Evolutionary conservation across 768 basidiomycete genomes (phyloP).

Genomic region (Leucocoprinus birnbaumii): DNA sequence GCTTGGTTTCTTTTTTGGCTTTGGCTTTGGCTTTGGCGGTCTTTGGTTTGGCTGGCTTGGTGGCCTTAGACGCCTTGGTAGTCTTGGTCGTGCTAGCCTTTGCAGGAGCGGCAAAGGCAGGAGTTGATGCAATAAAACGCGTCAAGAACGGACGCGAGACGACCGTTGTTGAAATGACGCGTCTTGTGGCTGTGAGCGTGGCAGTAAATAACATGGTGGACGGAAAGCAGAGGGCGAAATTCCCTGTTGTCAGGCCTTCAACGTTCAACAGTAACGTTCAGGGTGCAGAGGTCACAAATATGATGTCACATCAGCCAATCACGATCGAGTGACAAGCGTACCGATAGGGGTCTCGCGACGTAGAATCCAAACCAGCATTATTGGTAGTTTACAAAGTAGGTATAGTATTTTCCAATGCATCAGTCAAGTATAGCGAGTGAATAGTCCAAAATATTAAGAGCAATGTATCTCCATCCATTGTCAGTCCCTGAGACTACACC

Average conservation of each 20-base stretch:
- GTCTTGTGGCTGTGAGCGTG: background rate
- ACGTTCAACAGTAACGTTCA: background rate
- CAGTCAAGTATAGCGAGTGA: too few relatives aligned
- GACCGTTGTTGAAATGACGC: background rate
- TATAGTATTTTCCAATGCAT: too few relatives aligned
- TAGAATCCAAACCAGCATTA: too few relatives aligned
- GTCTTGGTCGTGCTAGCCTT: background rate
- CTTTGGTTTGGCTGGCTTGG: background rate
- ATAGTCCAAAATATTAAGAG: too few relatives aligned
- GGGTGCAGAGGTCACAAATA: background rate
- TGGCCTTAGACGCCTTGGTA: conserved; percentile 1
- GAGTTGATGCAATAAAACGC: conserved; percentile 4
- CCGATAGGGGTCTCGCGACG: too few relatives aligned
- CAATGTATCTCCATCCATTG: background rate
- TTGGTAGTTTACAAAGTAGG: too few relatives aligned
- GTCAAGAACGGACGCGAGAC: background rate
- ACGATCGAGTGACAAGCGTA: too few relatives aligned
- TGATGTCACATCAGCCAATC: too few relatives aligned
- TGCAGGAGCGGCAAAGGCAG: background rate
- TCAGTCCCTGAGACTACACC: background rate
- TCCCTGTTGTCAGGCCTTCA: background rate
- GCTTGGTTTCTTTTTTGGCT: background rate
- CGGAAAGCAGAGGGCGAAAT: background rate
- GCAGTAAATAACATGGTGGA: conserved; percentile 1
- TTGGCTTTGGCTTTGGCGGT: background rate